These are phyloP conservation scores for Nemania sp. DNA, from an alignment of 2,329 filamentous ascomycete species.

Conservation along the genomic window DNA sequence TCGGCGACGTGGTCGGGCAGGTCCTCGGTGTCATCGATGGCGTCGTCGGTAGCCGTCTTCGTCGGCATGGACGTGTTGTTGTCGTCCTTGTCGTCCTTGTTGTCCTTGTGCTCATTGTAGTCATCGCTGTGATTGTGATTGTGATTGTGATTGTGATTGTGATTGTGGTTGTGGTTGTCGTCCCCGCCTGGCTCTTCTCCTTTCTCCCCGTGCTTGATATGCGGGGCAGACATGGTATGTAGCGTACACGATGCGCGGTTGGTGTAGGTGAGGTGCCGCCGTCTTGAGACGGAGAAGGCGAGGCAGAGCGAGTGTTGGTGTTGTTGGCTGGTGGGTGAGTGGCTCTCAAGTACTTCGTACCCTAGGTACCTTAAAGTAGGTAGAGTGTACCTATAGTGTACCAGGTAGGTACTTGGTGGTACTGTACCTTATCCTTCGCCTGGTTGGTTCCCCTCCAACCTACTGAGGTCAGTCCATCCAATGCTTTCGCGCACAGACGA, in stretches of 20 bases:
- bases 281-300: no score
- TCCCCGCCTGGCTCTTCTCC: neutral
- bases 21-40: constrained; percentile 48
- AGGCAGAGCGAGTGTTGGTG: neutral
- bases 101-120: no score
- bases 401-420: no score
- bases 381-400: no score
- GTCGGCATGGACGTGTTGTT: neutral
- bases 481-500: no score
- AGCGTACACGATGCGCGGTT: no score
- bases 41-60: constrained; percentile 32
- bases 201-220: neutral
- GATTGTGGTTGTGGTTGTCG: neutral
- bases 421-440: neutral
- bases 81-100: neutral
- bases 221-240: constrained; percentile 5
- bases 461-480: no score
- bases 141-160: neutral
- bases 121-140: neutral
- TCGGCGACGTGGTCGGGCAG: constrained; percentile 45
- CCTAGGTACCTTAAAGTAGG: no score
- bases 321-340: neutral
- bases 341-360: neutral
- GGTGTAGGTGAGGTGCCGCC: no score
- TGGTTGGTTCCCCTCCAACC: neutral